Evolutionary conservation across 83 land plant genomes (phyloP).

Genomic region (Picea abies): DNA sequence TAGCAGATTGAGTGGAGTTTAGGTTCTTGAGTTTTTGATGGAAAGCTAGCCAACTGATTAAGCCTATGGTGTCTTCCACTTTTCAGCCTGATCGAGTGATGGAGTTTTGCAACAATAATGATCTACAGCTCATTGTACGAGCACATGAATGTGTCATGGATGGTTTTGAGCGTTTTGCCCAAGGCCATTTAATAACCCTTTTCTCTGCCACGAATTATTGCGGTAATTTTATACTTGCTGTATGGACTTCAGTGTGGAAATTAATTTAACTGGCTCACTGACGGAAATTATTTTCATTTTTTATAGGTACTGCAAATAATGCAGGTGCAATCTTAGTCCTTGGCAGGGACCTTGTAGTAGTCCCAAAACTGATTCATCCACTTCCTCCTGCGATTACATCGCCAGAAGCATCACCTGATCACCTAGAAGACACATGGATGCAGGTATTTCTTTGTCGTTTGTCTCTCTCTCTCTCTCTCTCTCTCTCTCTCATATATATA

Average conservation of each 20-base stretch:
- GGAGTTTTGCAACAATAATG: conserved; percentile 95
- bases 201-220: conserved; percentile 96
- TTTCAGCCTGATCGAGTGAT: conserved; percentile 92
- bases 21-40: not conserved
- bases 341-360: conserved; percentile 88
- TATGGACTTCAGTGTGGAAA: not conserved
- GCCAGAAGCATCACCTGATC: conserved; percentile 84
- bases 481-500: not conserved
- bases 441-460: conserved; percentile 48
- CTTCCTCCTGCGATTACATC: conserved; percentile 83
- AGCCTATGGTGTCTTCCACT: not conserved
- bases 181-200: conserved; percentile 93
- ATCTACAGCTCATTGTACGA: conserved; percentile 84
- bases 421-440: conserved; percentile 93
- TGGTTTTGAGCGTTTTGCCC: conserved; percentile 98
- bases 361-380: conserved; percentile 91
- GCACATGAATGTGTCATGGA: conserved; percentile 99
- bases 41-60: not conserved
- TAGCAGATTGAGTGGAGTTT: not conserved
- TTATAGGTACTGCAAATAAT: conserved; percentile 87
- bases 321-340: conserved; percentile 91
- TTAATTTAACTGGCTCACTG: not conserved
- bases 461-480: too few species aligned
- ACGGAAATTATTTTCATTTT: not conserved
- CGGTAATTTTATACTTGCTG: conserved; percentile 37